Base-by-base conservation (phyloP, 2,329 filamentous ascomycete genomes). In the Beauveria australis region DNA sequence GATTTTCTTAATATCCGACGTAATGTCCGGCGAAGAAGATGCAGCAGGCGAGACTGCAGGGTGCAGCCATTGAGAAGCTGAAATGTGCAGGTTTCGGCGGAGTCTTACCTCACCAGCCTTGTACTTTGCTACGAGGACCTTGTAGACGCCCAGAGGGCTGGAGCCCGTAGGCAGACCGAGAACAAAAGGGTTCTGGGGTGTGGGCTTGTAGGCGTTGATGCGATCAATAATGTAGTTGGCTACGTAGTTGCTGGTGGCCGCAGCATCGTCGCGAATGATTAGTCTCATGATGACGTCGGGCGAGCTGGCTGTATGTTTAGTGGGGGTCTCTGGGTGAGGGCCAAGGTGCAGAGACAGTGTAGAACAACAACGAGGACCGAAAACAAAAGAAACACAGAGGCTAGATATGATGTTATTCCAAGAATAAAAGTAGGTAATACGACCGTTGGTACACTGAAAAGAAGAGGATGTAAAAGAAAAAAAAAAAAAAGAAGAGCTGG, bases 141-240 rank as follows among this genome's bases (percentile, higher is more conserved):
- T 85, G 77, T 95, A 95, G 65, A 94, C 86, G 56, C 84, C 80
- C 63, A 92, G 82, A 2, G 91, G 91, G 64, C 88, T 92, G 68
- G 89, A 92, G 59, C 91, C 91, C 1, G 91, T 95, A 10, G 91
- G 91, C 53, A 95, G 80, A 62, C 91, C 91, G 52, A 95, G 84
- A 6, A 94, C 88, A 69, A 95, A 94, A 1, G 89, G 90, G 66
- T 85, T 85, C 65, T 84, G 77, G 53, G 86, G 77, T 5, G 88
- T 89, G 43, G 91, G 90, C 53, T 82, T 81, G 75, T 91, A 94
- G 63, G 84, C 77, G 68, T 88, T 89, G 79, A 94, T 93, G 66
- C 89, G 87, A 67, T 89, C 87, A 74, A 92, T 85, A 67, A 94
- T 88, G 75, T 93, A 92, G 73, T 90, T 86, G 63, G 89, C 89